Evolutionary conservation across 169 alveolate species (phyloP).

Genomic region (Eimeria zaria): DNA sequence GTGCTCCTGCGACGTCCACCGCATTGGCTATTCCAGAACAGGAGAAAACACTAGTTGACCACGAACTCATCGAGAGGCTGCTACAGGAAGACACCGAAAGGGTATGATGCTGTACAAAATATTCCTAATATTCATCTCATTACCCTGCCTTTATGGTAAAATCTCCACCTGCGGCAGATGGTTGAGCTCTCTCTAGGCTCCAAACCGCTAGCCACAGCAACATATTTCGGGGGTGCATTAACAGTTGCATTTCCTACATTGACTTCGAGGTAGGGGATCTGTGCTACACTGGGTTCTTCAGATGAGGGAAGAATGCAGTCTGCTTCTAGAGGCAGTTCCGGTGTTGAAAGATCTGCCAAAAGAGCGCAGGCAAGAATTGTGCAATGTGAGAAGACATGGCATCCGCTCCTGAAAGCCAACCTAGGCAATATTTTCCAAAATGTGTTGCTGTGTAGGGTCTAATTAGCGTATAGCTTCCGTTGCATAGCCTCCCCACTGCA

Average conservation of each 20-base stretch:
- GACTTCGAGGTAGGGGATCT: not conserved
- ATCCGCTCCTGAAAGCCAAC: not conserved
- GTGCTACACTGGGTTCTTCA: conserved; percentile 7
- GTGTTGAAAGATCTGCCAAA: conserved; percentile 76
- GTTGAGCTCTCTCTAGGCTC: not conserved
- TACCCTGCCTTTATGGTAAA: not conserved
- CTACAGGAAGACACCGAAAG: conserved; percentile 70
- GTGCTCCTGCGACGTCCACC: not conserved
- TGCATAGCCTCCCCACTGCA: not conserved
- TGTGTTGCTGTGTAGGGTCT: not conserved
- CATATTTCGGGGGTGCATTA: not conserved
- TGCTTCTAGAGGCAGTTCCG: conserved; percentile 83
- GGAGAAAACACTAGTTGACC: conserved; percentile 59
- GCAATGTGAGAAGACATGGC: conserved; percentile 39
- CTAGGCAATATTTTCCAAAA: not conserved
- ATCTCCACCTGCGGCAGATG: not conserved
- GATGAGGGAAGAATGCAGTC: conserved; percentile 82
- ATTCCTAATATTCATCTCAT: not conserved
- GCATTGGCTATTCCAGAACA: conserved; percentile 26
- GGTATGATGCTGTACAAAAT: not conserved
- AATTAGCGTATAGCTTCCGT: not conserved
- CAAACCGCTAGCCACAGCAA: not conserved
- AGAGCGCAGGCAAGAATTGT: conserved; percentile 80
- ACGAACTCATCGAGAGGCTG: conserved; percentile 62
- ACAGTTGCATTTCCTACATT: not conserved